phyloP scores from a whole-genome alignment of 805 yeast species.

The Lachancea sp. region DNA sequence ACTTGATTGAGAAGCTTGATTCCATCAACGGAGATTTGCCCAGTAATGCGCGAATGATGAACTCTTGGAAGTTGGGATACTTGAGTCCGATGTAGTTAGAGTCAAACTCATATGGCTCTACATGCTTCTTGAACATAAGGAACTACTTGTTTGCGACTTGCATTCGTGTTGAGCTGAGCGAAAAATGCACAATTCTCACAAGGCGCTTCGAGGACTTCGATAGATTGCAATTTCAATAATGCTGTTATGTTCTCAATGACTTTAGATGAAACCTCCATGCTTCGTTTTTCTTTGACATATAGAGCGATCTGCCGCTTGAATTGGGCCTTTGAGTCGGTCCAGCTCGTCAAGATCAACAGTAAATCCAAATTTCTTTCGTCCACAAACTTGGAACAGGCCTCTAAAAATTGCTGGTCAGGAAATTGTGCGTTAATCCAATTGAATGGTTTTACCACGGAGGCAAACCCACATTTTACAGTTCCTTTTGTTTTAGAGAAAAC shows the following conservation, averaged over 20 bases:
- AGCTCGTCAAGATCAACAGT: conserved; percentile 45
- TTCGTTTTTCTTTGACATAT: conserved; percentile 1
- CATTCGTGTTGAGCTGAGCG: conserved; percentile 48
- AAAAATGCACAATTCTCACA: conserved; percentile 17
- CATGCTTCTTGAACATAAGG: conserved; percentile 39
- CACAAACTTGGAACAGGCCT: conserved; percentile 22
- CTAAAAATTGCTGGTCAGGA: conserved; percentile 20
- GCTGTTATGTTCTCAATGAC: conserved; percentile 16
- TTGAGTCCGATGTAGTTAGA: not conserved
- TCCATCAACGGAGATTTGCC: conserved; percentile 14
- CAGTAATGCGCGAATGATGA: conserved; percentile 8
- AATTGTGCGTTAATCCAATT: conserved; percentile 41
- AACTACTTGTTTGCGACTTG: conserved; percentile 83
- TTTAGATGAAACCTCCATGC: conserved; percentile 13
- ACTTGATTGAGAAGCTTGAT: conserved; percentile 13
- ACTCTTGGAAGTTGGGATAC: conserved; percentile 24
- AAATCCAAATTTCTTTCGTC: conserved; percentile 34
- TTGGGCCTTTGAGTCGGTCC: conserved; percentile 21
- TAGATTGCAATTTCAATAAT: conserved; percentile 13
- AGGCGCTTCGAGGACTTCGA: conserved; percentile 4
- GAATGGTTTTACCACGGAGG: conserved; percentile 63
- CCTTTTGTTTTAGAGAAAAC: conserved; percentile 30
- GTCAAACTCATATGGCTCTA: not conserved
- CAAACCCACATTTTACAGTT: conserved; percentile 54
- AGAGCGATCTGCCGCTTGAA: conserved; percentile 38